Percentiles rank a stretch among this genome's conserved stretches.
phyloP scores from a whole-genome alignment of 2,329 filamentous ascomycete genomes.

The Chrysoporthe cubensis region DNA sequence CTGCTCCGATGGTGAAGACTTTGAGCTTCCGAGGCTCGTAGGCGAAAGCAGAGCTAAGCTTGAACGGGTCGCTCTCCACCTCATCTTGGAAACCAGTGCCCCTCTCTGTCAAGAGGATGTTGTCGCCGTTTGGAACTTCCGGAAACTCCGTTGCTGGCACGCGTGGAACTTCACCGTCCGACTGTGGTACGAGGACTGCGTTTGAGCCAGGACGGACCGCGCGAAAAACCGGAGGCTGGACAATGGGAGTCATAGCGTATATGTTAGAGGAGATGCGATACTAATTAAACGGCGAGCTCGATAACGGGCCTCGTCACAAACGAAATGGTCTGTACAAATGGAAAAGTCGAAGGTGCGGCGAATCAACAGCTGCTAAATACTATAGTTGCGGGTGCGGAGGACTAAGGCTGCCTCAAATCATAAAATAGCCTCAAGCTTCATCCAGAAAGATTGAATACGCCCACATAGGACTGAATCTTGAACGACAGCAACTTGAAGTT shows the following conservation, averaged over 20 bases:
- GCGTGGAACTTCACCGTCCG: neutral
- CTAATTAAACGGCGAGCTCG: too few relatives aligned
- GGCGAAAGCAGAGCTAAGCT: slow-evolving; percentile 34
- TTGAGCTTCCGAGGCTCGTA: slow-evolving; percentile 39
- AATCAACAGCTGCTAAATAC: too few relatives aligned
- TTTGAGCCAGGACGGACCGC: slow-evolving; percentile 2
- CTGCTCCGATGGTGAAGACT: slow-evolving; percentile 41
- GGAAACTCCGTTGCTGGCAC: slow-evolving; percentile 10
- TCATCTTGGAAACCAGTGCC: slow-evolving; percentile 20
- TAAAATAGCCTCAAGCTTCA: too few relatives aligned
- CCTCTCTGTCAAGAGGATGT: neutral
- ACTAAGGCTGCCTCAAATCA: too few relatives aligned
- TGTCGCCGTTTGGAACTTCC: neutral
- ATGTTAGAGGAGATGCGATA: neutral
- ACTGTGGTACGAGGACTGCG: neutral
- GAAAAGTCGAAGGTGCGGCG: too few relatives aligned
- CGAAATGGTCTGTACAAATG: too few relatives aligned
- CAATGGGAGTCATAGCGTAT: slow-evolving; percentile 10
- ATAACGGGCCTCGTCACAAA: too few relatives aligned
- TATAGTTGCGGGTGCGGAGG: too few relatives aligned
- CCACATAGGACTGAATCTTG: too few relatives aligned
- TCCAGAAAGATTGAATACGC: too few relatives aligned
- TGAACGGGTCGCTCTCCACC: slow-evolving; percentile 34
- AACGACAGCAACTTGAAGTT: too few relatives aligned
- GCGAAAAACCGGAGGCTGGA: neutral